Evolutionary conservation across 164 flowering plant genomes (phyloP).

Genomic region (Vitis riparia): DNA sequence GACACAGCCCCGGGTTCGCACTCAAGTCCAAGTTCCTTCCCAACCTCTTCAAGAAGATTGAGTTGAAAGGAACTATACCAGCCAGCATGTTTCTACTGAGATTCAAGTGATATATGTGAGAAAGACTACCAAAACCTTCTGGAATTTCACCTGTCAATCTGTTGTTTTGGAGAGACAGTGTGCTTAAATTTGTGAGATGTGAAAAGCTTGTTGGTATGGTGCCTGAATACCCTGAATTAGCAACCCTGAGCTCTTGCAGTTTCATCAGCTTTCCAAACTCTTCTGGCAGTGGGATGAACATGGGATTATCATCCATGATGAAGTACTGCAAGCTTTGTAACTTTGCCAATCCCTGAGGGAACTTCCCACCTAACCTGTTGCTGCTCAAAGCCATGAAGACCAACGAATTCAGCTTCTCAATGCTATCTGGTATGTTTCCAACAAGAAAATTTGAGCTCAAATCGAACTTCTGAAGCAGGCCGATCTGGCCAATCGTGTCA

Average conservation of each 20-base stretch:
- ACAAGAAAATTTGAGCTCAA: slow-evolving; percentile 68
- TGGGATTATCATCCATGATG: slow-evolving; percentile 82
- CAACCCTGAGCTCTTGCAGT: slow-evolving; percentile 79
- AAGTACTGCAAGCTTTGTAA: slow-evolving; percentile 70
- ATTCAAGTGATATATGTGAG: slow-evolving; percentile 79
- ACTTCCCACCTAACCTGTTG: slow-evolving; percentile 52
- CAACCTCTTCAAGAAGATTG: slow-evolving; percentile 58
- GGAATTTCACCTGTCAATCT: slow-evolving; percentile 69
- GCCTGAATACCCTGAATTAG: slow-evolving; percentile 70
- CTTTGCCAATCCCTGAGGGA: slow-evolving; percentile 53
- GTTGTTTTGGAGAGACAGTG: slow-evolving; percentile 72
- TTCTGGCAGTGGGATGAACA: slow-evolving; percentile 52
- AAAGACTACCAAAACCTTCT: slow-evolving; percentile 39
- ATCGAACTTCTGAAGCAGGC: slow-evolving; percentile 78
- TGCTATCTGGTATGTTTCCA: slow-evolving; percentile 54
- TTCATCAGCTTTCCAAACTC: slow-evolving; percentile 56
- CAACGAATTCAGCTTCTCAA: slow-evolving; percentile 49
- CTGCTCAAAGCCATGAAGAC: slow-evolving; percentile 70
- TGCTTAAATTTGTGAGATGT: slow-evolving; percentile 54
- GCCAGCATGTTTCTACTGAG: slow-evolving; percentile 66
- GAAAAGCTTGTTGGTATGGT: slow-evolving; percentile 51
- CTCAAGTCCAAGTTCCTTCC: slow-evolving; percentile 76
- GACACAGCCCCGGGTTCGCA: slow-evolving; percentile 69
- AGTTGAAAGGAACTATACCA: slow-evolving; percentile 73
- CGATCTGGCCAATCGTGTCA: slow-evolving; percentile 55